phyloP scores from a whole-genome alignment of 306 rosid species.

The Mucuna pruriens region DNA sequence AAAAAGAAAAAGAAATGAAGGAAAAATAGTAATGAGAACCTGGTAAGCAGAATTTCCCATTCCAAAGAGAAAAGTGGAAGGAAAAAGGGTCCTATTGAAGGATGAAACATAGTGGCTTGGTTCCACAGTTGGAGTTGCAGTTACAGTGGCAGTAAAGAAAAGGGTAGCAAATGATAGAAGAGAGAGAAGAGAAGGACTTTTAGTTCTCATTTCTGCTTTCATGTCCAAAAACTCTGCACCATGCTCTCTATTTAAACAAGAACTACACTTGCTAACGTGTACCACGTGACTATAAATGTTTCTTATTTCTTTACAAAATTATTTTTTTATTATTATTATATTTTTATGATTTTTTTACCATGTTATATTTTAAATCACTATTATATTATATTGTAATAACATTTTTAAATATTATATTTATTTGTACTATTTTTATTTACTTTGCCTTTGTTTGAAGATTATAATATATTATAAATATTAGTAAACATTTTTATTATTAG shows the following conservation, averaged over 20 bases:
- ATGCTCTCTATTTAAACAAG: not conserved
- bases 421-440: too few relatives aligned
- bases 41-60: conserved; percentile 51
- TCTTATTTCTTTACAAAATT: too few relatives aligned
- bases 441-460: too few relatives aligned
- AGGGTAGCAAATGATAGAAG: not conserved
- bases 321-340: too few relatives aligned
- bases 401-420: too few relatives aligned
- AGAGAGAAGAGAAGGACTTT: not conserved
- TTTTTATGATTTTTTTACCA: too few relatives aligned
- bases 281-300: too few relatives aligned
- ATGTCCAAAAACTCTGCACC: not conserved
- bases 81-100: conserved; percentile 46
- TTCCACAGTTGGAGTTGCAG: not conserved
- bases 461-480: too few relatives aligned
- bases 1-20: not conserved
- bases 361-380: too few relatives aligned
- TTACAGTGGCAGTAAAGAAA: not conserved
- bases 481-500: too few relatives aligned
- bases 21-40: conserved; percentile 28
- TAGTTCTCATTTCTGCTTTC: not conserved
- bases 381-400: too few relatives aligned
- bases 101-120: conserved; percentile 33
- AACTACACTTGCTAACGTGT: too few relatives aligned
- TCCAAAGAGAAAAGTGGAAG: conserved; percentile 48